phyloP scores from a whole-genome alignment of 805 yeast genomes.

The Candida stauntonica region DNA sequence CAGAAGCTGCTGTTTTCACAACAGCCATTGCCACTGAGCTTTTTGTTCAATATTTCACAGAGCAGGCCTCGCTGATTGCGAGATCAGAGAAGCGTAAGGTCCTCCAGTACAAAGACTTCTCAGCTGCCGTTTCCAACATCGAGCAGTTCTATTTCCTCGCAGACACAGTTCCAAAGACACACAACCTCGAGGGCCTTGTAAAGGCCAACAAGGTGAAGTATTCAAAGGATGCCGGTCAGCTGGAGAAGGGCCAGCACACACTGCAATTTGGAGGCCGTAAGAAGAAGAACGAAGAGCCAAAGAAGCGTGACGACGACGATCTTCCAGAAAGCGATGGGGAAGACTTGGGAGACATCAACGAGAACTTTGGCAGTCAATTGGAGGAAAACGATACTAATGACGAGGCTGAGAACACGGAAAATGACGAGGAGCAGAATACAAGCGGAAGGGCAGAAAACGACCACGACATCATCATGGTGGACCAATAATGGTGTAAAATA shows the following conservation, averaged over 20 bases:
- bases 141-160: constrained; percentile 60
- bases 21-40: constrained; percentile 76
- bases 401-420: background rate
- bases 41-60: constrained; percentile 64
- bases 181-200: constrained; percentile 45
- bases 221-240: constrained; percentile 13
- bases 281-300: constrained; percentile 1
- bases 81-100: constrained; percentile 64
- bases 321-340: constrained; percentile 24
- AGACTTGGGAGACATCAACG: constrained; percentile 20
- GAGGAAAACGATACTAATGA: constrained; percentile 15
- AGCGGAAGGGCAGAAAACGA: constrained; percentile 14
- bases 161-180: constrained; percentile 64
- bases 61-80: constrained; percentile 64
- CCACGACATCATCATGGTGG: constrained; percentile 24
- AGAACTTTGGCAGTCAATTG: constrained; percentile 8
- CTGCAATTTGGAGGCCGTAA: constrained; percentile 27
- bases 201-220: constrained; percentile 36
- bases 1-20: constrained; percentile 69
- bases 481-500: background rate
- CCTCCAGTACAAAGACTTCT: constrained; percentile 65
- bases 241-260: constrained; percentile 40
- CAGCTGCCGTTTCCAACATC: constrained; percentile 53
- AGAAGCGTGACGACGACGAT: constrained; percentile 19
- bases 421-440: background rate